These are phyloP conservation scores for Lepidium campestre DNA, from an alignment of 441 rosid species.

Conservation along the genomic window DNA sequence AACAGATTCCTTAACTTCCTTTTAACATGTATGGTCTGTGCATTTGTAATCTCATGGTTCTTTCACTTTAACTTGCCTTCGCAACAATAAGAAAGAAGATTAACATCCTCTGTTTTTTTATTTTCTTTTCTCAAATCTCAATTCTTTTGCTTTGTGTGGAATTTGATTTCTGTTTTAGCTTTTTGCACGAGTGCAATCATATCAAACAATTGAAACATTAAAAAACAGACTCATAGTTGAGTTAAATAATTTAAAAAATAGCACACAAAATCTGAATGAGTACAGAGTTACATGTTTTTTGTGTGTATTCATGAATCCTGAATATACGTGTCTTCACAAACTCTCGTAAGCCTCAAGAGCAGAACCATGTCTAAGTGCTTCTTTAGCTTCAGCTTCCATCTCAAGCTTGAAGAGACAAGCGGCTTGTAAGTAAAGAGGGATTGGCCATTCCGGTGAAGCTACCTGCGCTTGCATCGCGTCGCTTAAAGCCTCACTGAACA, in stretches of 20 bases:
- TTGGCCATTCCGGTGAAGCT: conserved; percentile 77
- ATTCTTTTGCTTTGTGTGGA: conserved; percentile 27
- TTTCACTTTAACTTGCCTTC: conserved; percentile 54
- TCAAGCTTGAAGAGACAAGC: conserved; percentile 85
- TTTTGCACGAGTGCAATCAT: conserved; percentile 36
- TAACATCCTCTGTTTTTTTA: background rate
- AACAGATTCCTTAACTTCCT: conserved; percentile 64
- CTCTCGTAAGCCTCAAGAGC: conserved; percentile 51
- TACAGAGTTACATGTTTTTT: background rate
- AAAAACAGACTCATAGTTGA: conserved; percentile 11
- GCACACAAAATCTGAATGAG: conserved; percentile 3
- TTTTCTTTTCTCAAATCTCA: conserved; percentile 1
- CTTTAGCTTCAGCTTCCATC: conserved; percentile 78
- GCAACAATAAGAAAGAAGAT: conserved; percentile 16
- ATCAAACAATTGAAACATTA: conserved; percentile 10
- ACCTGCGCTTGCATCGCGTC: conserved; percentile 95
- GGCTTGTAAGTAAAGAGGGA: conserved; percentile 80
- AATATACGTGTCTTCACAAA: too few relatives aligned
- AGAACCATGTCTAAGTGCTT: conserved; percentile 80
- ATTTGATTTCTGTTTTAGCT: conserved; percentile 27
- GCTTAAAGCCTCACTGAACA: conserved; percentile 81
- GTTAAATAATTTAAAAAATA: background rate
- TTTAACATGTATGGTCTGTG: conserved; percentile 71
- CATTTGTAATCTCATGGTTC: conserved; percentile 69
- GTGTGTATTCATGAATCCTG: too few relatives aligned